Evolutionary conservation across 495 filamentous ascomycete species (phyloP).

Genomic region (Penicillium turbatum): DNA sequence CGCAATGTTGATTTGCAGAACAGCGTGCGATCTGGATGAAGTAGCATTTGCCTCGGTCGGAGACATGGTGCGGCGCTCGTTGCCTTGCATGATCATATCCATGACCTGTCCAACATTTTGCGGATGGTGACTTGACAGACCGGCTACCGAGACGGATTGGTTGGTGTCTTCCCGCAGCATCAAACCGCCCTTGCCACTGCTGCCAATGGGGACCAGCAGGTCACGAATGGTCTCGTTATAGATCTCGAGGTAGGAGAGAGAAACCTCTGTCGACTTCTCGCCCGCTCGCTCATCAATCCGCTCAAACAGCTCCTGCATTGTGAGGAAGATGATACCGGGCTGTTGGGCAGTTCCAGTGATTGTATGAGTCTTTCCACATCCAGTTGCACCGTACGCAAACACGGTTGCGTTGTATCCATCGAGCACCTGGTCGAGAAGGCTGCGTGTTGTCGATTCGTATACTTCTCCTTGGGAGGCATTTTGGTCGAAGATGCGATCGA

Average conservation of each 20-base stretch:
- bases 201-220: slow-evolving; percentile 78
- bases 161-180: slow-evolving; percentile 95
- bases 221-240: slow-evolving; percentile 99
- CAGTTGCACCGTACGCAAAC: slow-evolving; percentile 96
- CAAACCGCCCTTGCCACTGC: slow-evolving; percentile 79
- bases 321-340: slow-evolving; percentile 96
- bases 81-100: slow-evolving; percentile 97
- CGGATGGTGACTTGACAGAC: slow-evolving; percentile 87
- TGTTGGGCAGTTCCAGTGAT: slow-evolving; percentile 93
- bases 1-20: slow-evolving; percentile 93
- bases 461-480: slow-evolving; percentile 90
- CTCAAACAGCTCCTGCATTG: slow-evolving; percentile 98
- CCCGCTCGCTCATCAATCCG: slow-evolving; percentile 78
- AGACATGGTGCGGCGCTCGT: slow-evolving; percentile 91
- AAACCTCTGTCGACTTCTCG: slow-evolving; percentile 85
- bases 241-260: slow-evolving; percentile 95
- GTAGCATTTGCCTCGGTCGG: slow-evolving; percentile 97
- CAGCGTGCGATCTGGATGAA: slow-evolving; percentile 96
- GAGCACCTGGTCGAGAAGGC: slow-evolving; percentile 86
- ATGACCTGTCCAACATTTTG: slow-evolving; percentile 90
- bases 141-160: slow-evolving; percentile 87
- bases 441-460: slow-evolving; percentile 89
- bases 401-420: slow-evolving; percentile 99
- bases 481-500: slow-evolving; percentile 96
- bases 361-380: slow-evolving; percentile 97